Evolutionary conservation across 1,284 basidiomycete genomes (phyloP).

Genomic region (Calocybe gambosa): DNA sequence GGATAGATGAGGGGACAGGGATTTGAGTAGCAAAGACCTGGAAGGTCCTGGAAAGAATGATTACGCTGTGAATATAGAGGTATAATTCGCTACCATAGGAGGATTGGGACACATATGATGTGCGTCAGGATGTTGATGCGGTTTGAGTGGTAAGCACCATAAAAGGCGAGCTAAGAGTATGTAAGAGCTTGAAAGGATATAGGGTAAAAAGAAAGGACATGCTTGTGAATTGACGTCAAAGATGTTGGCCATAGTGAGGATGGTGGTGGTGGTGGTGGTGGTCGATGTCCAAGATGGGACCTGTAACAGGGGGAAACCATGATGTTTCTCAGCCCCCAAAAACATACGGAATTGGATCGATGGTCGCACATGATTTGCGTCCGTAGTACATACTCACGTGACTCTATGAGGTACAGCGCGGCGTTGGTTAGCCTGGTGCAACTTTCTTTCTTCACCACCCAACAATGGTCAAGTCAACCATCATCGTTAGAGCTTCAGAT

Average conservation of each 20-base stretch:
- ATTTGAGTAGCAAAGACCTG: slow-evolving; percentile 50
- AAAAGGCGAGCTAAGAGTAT: slow-evolving; percentile 67
- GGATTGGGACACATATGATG: slow-evolving; percentile 73
- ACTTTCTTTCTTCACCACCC: neutral
- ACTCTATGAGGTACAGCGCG: neutral
- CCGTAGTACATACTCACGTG: slow-evolving; percentile 6
- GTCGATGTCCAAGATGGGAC: slow-evolving; percentile 9
- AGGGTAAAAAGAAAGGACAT: neutral
- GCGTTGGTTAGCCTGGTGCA: neutral
- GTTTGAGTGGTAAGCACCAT: slow-evolving; percentile 84
- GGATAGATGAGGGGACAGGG: slow-evolving; percentile 51
- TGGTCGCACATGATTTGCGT: neutral
- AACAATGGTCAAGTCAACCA: slow-evolving; percentile 85
- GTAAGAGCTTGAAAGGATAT: slow-evolving; percentile 1
- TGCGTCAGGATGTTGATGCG: slow-evolving; percentile 77
- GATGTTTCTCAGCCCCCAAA: neutral
- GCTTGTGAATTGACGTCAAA: slow-evolving; percentile 60
- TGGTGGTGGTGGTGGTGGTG: slow-evolving; percentile 38
- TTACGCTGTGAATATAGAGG: slow-evolving; percentile 4
- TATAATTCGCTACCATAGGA: slow-evolving; percentile 59
- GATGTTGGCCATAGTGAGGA: slow-evolving; percentile 32
- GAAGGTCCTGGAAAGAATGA: slow-evolving; percentile 46
- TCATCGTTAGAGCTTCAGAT: slow-evolving; percentile 87
- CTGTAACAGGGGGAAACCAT: neutral
- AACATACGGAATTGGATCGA: neutral